These are phyloP conservation scores for Populus alba DNA, from an alignment of 345 rosid species.

Conservation along the genomic window DNA sequence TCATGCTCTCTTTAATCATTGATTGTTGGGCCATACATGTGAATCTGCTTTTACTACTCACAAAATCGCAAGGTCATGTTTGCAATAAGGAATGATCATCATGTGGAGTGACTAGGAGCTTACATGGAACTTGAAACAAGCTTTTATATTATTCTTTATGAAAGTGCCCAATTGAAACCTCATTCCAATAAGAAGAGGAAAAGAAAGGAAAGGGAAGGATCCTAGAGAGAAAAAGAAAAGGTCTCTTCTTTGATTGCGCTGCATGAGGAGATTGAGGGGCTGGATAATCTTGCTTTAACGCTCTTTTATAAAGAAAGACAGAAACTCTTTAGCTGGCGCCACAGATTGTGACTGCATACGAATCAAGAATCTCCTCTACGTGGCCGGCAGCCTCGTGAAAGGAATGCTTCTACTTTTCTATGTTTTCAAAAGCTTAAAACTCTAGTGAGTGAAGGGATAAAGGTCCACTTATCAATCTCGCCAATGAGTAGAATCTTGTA, in stretches of 20 bases:
- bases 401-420: not conserved
- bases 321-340: not conserved
- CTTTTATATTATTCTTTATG: not conserved
- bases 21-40: not conserved
- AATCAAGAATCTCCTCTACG: not conserved
- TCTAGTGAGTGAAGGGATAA: not conserved
- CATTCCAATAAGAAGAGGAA: not conserved
- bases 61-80: constrained; percentile 5
- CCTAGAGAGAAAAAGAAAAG: not conserved
- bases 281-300: not conserved
- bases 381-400: not conserved
- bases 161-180: not conserved
- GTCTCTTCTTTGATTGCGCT: not conserved
- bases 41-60: not conserved
- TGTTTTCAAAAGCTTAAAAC: not conserved
- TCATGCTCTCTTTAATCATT: not conserved
- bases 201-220: not conserved
- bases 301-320: not conserved
- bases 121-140: not conserved
- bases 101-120: constrained; percentile 3
- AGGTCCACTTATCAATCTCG: not conserved
- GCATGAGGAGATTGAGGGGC: not conserved
- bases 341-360: not conserved
- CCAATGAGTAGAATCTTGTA: not conserved
- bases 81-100: not conserved